Conservation (phyloP, 2,329 filamentous ascomycete species). For the Tolypocladium inflatum region DNA sequence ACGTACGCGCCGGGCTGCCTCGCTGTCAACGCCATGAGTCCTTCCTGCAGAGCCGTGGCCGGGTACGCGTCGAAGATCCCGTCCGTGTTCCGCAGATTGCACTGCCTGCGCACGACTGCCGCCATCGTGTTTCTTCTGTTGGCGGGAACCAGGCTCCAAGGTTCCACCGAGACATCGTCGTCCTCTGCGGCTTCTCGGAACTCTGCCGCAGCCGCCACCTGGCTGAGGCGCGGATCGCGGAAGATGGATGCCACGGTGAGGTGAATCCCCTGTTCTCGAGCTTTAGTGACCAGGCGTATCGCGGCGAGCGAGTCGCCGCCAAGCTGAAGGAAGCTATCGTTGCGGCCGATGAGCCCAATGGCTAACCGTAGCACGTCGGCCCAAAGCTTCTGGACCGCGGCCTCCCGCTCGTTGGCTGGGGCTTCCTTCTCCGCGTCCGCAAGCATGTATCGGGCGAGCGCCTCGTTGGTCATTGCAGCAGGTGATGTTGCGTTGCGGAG, state of each 20-base stretch:
- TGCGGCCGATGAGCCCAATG: not conserved
- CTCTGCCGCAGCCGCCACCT: not conserved
- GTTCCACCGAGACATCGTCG: not conserved
- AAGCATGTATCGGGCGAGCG: not conserved
- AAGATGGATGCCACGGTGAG: not conserved
- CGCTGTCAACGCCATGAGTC: constrained; percentile 24
- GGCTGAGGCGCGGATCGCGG: not conserved
- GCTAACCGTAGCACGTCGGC: constrained; percentile 1
- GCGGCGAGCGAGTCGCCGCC: constrained; percentile 1
- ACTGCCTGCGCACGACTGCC: not conserved
- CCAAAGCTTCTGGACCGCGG: constrained; percentile 1
- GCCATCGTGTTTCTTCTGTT: not conserved
- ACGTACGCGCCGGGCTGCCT: constrained; percentile 26
- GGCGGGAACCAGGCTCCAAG: not conserved
- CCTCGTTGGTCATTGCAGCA: not conserved
- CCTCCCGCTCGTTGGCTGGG: not conserved
- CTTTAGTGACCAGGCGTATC: not conserved
- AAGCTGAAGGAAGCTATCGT: not conserved
- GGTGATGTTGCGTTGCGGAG: not conserved
- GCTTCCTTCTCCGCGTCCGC: not conserved
- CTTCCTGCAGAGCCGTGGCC: constrained; percentile 30
- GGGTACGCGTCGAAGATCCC: constrained; percentile 23
- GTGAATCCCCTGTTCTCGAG: not conserved
- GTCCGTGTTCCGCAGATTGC: constrained; percentile 2
- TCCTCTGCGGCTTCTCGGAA: not conserved